Evolutionary conservation across 1,284 basidiomycete genomes (phyloP).

Genomic region (Tilletia indica): DNA sequence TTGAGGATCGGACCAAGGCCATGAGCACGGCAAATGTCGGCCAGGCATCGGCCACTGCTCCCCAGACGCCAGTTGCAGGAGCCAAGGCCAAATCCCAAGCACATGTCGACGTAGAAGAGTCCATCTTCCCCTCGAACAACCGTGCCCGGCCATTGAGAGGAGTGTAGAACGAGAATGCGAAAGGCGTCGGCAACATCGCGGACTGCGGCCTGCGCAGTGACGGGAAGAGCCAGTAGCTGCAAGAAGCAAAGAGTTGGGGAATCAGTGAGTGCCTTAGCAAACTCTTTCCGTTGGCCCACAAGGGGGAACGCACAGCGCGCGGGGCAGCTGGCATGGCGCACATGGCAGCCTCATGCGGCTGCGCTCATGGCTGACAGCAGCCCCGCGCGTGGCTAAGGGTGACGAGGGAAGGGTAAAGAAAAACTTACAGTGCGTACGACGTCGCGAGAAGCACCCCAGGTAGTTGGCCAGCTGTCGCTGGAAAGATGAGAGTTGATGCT

Average conservation of each 20-base stretch:
- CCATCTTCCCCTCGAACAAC: background rate
- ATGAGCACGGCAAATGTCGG: background rate
- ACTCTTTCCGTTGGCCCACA: too few species aligned
- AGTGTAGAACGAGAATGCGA: background rate
- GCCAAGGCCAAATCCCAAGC: background rate
- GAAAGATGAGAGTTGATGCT: background rate
- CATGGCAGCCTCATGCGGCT: too few species aligned
- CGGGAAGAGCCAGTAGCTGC: too few species aligned
- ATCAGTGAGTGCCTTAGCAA: too few species aligned
- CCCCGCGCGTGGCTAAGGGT: background rate
- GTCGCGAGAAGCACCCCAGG: background rate
- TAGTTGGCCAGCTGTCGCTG: background rate
- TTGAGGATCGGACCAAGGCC: background rate
- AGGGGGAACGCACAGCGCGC: too few species aligned
- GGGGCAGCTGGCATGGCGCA: too few species aligned
- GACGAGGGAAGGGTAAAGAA: background rate
- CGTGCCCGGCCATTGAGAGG: conserved; percentile 6
- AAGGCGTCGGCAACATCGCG: background rate
- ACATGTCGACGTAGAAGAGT: background rate
- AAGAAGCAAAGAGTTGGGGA: too few species aligned
- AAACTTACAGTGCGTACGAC: background rate
- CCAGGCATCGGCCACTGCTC: background rate
- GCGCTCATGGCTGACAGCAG: too few species aligned
- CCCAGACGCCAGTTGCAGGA: too few species aligned
- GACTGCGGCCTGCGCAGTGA: too few species aligned